Conservation (phyloP, 1,284 basidiomycete species). For the Albatrellus sp. region DNA sequence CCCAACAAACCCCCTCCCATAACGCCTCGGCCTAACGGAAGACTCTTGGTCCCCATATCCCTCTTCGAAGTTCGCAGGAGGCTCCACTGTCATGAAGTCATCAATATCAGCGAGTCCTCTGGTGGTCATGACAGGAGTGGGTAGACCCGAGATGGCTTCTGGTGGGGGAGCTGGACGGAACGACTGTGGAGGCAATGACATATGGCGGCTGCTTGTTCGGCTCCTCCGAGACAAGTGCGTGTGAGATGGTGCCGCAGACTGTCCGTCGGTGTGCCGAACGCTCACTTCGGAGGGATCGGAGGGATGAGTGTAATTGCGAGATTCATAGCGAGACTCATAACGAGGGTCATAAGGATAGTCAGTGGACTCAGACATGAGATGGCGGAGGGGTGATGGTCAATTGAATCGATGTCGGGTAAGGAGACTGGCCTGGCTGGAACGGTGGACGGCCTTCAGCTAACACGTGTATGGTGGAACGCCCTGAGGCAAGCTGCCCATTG, state of each 20-base stretch:
- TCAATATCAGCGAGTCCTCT: slow-evolving; percentile 5
- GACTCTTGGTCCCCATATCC: slow-evolving; percentile 3
- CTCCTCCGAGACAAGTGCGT: too few relatives aligned
- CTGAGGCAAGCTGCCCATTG: background rate
- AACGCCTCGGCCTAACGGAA: slow-evolving; percentile 6
- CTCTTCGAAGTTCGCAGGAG: background rate
- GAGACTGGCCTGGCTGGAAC: background rate
- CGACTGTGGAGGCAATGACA: background rate
- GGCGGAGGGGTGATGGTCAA: background rate
- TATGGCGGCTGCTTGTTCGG: too few relatives aligned
- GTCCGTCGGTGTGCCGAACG: too few relatives aligned
- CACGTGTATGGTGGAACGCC: slow-evolving; percentile 9
- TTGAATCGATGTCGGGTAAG: slow-evolving; percentile 1
- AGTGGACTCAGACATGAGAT: slow-evolving; percentile 6
- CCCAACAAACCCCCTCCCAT: slow-evolving; percentile 18
- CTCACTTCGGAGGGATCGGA: slow-evolving; percentile 2
- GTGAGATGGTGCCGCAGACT: too few relatives aligned
- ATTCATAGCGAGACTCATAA: background rate
- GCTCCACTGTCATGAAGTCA: slow-evolving; percentile 10
- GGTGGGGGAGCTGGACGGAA: slow-evolving; percentile 6
- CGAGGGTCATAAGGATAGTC: background rate
- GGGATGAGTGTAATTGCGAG: background rate
- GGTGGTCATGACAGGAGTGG: background rate
- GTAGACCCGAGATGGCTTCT: slow-evolving; percentile 6
- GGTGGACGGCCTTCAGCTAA: slow-evolving; percentile 2